Evolutionary conservation across 352 stramenopile species (phyloP), one percentile per base, ranked within the genome.

Genomic region (Thalassiosira sp.): DNA sequence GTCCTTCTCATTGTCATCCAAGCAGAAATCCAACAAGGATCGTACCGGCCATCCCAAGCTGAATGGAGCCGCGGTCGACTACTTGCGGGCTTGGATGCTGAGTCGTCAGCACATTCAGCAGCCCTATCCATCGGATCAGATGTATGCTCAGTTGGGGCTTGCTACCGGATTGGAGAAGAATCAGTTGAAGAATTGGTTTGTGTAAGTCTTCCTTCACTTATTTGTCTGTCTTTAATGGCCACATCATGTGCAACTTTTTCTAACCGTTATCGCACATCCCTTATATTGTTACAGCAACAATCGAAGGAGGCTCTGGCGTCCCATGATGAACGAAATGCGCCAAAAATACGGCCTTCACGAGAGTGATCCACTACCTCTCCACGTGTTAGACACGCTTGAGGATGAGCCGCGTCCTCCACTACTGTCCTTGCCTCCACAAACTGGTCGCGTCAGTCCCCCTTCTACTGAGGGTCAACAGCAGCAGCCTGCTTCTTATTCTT

Each of bases 121-220:
- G 15, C 79, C 79, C 7, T 87, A 87, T 43, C 79, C 79, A 18
- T 72, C 79, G 15, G 64, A 69, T 22, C 37, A 75, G 33, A 60
- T 72, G 15, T 70, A 79, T 43, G 58, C 51, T 15, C n/a, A 75
- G 35, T 42, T 87, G 13, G 45, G 64, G 13, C 27, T 35, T 40
- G 59, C 56, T 16, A 87, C 79, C 20, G 64, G 77, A 27, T 52
- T 85, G 48, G 59, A 67, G 24, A 79, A 79, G 53, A 66, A 72
- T 13, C 76, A 86, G 53, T 53, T 87, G 56, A 81, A 87, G 51
- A 87, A 87, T 65, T 87, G 79, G 79, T 83, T 87, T 49, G 66
- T 76, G 59, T 68, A 16, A 58, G 59, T 67, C 10, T 31, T 7
- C n/a, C n/a, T n/a, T n/a, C n/a, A n/a, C n/a, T n/a, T n/a, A n/a